Evolutionary conservation across 257 asterid species (phyloP).

Genomic region (Nicotiana benthamiana): DNA sequence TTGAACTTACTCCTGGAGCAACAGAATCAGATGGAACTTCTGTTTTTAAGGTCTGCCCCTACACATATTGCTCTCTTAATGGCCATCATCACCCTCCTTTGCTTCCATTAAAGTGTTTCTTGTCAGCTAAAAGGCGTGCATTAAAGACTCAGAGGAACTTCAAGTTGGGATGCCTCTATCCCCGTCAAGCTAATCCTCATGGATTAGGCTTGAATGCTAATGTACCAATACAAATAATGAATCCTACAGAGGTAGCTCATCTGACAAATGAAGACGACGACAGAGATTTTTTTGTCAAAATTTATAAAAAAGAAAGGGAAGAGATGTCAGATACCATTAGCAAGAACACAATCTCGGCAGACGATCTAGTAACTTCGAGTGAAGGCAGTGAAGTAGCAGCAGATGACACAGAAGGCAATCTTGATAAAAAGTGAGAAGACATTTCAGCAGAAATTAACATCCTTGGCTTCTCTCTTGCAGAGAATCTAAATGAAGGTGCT

Average conservation of each 20-base stretch:
- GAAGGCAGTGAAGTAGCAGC: conserved; percentile 5
- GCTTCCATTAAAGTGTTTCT: conserved; percentile 66
- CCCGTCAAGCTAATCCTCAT: conserved; percentile 25
- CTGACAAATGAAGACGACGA: conserved; percentile 20
- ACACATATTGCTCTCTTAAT: conserved; percentile 74
- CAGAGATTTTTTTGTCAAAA: conserved; percentile 41
- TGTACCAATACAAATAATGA: not conserved
- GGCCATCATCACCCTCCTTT: conserved; percentile 62
- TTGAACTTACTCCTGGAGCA: conserved; percentile 50
- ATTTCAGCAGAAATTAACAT: not conserved
- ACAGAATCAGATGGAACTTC: conserved; percentile 62
- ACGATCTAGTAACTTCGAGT: not conserved
- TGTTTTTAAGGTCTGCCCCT: conserved; percentile 61
- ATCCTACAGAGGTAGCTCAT: not conserved
- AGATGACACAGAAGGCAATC: conserved; percentile 4
- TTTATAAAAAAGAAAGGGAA: conserved; percentile 30
- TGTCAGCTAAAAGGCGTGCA: conserved; percentile 50
- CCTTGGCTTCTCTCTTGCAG: not conserved
- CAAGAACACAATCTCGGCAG: not conserved
- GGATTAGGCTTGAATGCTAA: not conserved
- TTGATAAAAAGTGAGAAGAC: conserved; percentile 4
- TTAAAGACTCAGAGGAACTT: conserved; percentile 48
- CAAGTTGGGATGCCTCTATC: conserved; percentile 45
- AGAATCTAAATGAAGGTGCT: not conserved
- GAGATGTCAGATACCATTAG: not conserved